These are phyloP conservation scores for Poa annua DNA, from an alignment of 176 grass and related monocot genomes.

Conservation along the genomic window DNA sequence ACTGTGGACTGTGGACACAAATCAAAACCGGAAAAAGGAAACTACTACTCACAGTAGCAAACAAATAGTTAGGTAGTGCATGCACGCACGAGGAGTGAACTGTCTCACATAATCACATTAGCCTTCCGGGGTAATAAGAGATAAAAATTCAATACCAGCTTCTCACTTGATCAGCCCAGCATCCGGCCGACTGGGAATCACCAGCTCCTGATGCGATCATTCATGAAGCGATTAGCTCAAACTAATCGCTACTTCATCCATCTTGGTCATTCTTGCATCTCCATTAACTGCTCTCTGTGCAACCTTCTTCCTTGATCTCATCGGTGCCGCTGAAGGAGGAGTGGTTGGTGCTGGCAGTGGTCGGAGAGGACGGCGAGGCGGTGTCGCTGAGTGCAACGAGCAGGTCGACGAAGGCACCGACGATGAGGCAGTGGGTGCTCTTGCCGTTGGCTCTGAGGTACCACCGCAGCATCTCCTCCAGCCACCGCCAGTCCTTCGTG, in stretches of 20 bases:
- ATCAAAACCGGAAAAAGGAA: not conserved
- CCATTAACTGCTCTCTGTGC: not conserved
- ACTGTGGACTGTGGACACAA: not conserved
- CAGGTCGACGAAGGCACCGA: constrained; percentile 78
- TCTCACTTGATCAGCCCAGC: constrained; percentile 11
- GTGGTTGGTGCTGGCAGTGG: constrained; percentile 30
- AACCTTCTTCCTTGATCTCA: constrained; percentile 22
- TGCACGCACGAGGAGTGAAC: not conserved
- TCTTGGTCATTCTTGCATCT: not conserved
- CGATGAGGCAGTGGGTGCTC: constrained; percentile 63
- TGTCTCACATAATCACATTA: not conserved
- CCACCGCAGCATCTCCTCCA: constrained; percentile 88
- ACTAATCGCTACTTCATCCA: not conserved
- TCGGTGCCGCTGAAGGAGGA: constrained; percentile 9
- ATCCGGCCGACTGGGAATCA: constrained; percentile 23
- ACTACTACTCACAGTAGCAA: not conserved
- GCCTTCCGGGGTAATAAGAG: not conserved
- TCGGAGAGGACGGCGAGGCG: constrained; percentile 31
- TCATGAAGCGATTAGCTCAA: not conserved
- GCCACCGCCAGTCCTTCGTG: constrained; percentile 63
- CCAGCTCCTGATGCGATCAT: constrained; percentile 5
- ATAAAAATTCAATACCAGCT: constrained; percentile 14
- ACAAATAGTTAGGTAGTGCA: constrained; percentile 22
- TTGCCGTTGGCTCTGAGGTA: constrained; percentile 70
- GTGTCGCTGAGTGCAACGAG: constrained; percentile 43